Evolutionary conservation across 768 basidiomycete species (phyloP), one percentile per base, ranked within the genome.

Genomic region (Rhizopogon rudus): DNA sequence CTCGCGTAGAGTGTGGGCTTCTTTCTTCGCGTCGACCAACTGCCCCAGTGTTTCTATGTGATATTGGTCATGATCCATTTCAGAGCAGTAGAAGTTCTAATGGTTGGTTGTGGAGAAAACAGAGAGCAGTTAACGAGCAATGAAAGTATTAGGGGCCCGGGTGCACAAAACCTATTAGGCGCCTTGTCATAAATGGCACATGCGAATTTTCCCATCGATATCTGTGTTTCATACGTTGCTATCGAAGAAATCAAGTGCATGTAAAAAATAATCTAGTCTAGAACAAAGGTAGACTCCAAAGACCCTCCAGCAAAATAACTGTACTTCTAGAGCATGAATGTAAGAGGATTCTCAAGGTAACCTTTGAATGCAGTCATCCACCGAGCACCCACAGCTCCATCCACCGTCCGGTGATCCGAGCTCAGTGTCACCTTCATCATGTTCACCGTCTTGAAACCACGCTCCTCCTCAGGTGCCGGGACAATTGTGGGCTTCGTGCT

Each of bases 341-440:
- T 95, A 67, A 97, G 72, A 44, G 95, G 95, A 70, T 98, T 96
- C 77, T 98, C 96, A 64, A 98, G 78, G 75, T 94, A 97, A 40
- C 91, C 88, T 74, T 92, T 96, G 81, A 98, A 96, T 40, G 93
- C 91, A 54, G 84, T 68, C 77, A 98, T 64, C 93, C 94, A 99
- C 69, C 83, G 82, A 22, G 97, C 94, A 53, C 87, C 94, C 53
- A 98, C 83, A 46, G 97, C 97, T 44, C 97, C 97, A 71, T 99
- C 97, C 12, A 98, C 95, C 39, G 87, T 90, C 64, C 97, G 80
- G 76, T 99, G 97, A 69, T 99, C 97, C 40, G 87, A 86, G 73
- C 91, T 94, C 64, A 99, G 75, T 5, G 97, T 98, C 16, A 87
- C 97, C 69, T 97, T 97, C 94, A 99, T 95, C 48, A 89, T 78